Percentiles rank a stretch among this genome's conserved stretches.
Evolutionary conservation across 768 basidiomycete genomes (phyloP).

Genomic region (Fibroporia radiculosa): DNA sequence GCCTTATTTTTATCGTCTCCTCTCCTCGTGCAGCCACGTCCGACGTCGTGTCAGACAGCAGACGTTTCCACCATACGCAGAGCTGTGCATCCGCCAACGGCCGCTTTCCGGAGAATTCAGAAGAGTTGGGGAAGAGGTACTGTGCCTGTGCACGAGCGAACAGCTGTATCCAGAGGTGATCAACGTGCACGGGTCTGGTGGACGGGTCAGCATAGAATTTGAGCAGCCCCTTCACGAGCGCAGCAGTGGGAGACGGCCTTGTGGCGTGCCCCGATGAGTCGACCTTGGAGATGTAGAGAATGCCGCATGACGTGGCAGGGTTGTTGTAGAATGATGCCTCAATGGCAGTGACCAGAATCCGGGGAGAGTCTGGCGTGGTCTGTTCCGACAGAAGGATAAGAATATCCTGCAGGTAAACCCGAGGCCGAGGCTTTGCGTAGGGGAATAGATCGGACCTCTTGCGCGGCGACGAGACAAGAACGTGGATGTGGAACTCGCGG

Average conservation of each 20-base stretch:
- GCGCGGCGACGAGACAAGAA: constrained; percentile 59
- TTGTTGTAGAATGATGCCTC: constrained; percentile 73
- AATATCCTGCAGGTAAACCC: constrained; percentile 66
- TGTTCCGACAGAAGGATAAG: constrained; percentile 71
- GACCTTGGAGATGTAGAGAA: constrained; percentile 90
- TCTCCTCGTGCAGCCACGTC: constrained; percentile 27
- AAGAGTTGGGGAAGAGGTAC: constrained; percentile 90
- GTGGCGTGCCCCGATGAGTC: constrained; percentile 81
- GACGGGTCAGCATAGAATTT: constrained; percentile 51
- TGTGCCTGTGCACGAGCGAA: constrained; percentile 88
- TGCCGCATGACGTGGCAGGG: constrained; percentile 56
- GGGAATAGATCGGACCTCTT: constrained; percentile 68
- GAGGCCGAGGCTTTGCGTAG: constrained; percentile 60
- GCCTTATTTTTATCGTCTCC: constrained; percentile 23
- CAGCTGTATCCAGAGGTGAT: constrained; percentile 71
- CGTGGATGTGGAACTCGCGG: constrained; percentile 68
- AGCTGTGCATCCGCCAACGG: constrained; percentile 72
- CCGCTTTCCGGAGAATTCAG: constrained; percentile 58
- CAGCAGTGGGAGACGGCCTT: constrained; percentile 58
- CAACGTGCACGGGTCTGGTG: constrained; percentile 52
- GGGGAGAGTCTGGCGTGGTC: constrained; percentile 35
- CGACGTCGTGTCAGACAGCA: constrained; percentile 49
- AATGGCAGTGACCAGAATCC: constrained; percentile 69
- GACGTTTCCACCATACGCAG: constrained; percentile 89
- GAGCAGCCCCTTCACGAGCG: constrained; percentile 62